Base-by-base conservation (phyloP, 2,329 filamentous ascomycete genomes). In the Cladophialophora chaetospira region DNA sequence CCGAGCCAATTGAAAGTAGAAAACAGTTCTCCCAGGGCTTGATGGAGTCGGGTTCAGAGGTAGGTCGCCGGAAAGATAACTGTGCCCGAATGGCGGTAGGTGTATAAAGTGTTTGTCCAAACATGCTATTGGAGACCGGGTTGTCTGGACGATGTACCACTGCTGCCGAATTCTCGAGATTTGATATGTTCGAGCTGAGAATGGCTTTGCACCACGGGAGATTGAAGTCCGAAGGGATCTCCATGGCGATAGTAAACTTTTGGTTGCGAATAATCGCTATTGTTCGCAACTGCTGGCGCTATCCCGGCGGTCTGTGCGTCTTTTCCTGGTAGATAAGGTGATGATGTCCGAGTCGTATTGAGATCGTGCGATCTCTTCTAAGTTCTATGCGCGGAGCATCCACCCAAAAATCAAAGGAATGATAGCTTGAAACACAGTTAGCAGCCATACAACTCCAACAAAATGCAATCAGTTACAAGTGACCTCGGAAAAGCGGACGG, bases 31-130 rank as follows among this genome's bases (percentile, higher is more conserved):
- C 60, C 49, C 50, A 48, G 3, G 57, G 25, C 11, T 4, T 51
- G 2, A 51, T 43, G 13, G 35, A 42, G n/a, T 61, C 58, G n/a
- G 45, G 13, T 33, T 58, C 51, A n/a, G 15, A 2, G 6, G 46
- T 44, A 13, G 46, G 58, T 21, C 58, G 55, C 17, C 25, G 44
- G 35, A 61, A 61, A 19, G 36, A 47, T 15, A 61, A 31, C 43
- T 61, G 58, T 1, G 58, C 58, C 4, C 58, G 54, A 10, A 61
- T 58, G 19, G 45, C 55, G 15, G 3, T 21, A 5, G 55, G 23
- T 3, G 46, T 61, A 47, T 61, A 58, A 23, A 61, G 55, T 1
- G 58, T 61, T 11, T 51, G 45, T 17, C n/a, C 11, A 42, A 61
- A 61, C 58, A 61, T 61, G 47, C 50, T 58, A 26, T 58, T 58